These are phyloP conservation scores for Suhomyces wounanorum DNA, from an alignment of 1,139 yeast species.

Conservation along the genomic window DNA sequence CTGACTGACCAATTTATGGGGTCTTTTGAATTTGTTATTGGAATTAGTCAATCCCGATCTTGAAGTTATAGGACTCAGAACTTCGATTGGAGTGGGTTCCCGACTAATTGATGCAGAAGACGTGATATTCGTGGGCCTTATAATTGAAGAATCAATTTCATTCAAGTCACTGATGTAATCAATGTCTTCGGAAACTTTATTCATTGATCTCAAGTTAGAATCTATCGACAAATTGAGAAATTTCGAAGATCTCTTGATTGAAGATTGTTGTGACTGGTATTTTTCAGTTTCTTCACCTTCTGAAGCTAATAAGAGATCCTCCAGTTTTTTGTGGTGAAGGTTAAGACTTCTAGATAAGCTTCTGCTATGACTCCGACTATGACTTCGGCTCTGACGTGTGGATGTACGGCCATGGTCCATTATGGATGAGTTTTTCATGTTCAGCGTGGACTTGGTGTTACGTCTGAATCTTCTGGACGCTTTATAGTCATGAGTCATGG, in stretches of 20 bases:
- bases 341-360: slow-evolving; percentile 1
- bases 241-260: slow-evolving; percentile 49
- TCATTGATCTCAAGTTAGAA: slow-evolving; percentile 23
- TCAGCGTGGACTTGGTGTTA: not conserved
- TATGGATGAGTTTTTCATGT: slow-evolving; percentile 1
- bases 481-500: not conserved
- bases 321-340: slow-evolving; percentile 10
- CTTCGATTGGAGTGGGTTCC: slow-evolving; percentile 24
- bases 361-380: slow-evolving; percentile 4
- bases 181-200: slow-evolving; percentile 20
- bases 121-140: slow-evolving; percentile 6
- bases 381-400: slow-evolving; percentile 5
- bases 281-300: slow-evolving; percentile 21
- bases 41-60: slow-evolving; percentile 14
- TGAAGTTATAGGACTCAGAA: slow-evolving; percentile 21
- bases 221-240: slow-evolving; percentile 51
- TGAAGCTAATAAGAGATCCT: slow-evolving; percentile 11
- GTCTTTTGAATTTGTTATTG: slow-evolving; percentile 46
- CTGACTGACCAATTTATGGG: slow-evolving; percentile 49
- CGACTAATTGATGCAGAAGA: slow-evolving; percentile 13
- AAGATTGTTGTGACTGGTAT: slow-evolving; percentile 27
- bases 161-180: slow-evolving; percentile 32
- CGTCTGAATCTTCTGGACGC: not conserved
- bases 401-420: not conserved
- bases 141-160: slow-evolving; percentile 29